Evolutionary conservation across 1,284 basidiomycete genomes (phyloP), one percentile per base, ranked within the genome.

Genomic region (Papiliotrema flavescens): DNA sequence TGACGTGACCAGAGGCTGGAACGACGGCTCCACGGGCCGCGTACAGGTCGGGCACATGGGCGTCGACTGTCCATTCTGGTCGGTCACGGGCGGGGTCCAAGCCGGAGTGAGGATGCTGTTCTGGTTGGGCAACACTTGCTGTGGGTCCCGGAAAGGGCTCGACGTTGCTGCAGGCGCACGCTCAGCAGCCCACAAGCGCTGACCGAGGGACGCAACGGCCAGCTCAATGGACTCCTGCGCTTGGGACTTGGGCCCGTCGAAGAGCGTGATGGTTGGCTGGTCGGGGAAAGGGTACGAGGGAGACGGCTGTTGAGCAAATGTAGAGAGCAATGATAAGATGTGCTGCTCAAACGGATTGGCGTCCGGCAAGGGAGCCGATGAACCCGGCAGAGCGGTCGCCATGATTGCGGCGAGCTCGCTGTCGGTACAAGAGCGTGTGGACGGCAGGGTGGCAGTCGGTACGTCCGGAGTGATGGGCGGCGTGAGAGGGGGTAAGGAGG

Each of bases 171-270:
- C 5, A 51, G 40, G n/a, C 40, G 52, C 32, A 24, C 44, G n/a
- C 57, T 71, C 67, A 0, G 61, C 57, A 6, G 55, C 47, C 55
- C 61, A 62, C 8, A 65, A 63, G 17, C 73, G 51, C 47, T 70
- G 61, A 14, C 65, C 71, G 1, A 75, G 58, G n/a, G 58, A 57
- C 26, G 69, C 56, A 43, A 75, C 61, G 17, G 63, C 70, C 11
- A 60, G 51, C 53, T 75, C 69, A 32, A 75, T 74, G 14, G 69
- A 64, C 20, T 65, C 62, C 53, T 75, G 65, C 3, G 69, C 63
- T 1, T 64, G 56, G 0, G 70, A 64, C 56, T 69, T 71, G 47
- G 63, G 51, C 1, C 64, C 66, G 2, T 49, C 35, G 32, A 58
- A 70, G 13, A 34, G 8, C 47, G 40, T 14, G 3, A 47, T n/a